phyloP scores from a whole-genome alignment of 1,284 basidiomycete genomes.

The Leccinum subspadiceum region DNA sequence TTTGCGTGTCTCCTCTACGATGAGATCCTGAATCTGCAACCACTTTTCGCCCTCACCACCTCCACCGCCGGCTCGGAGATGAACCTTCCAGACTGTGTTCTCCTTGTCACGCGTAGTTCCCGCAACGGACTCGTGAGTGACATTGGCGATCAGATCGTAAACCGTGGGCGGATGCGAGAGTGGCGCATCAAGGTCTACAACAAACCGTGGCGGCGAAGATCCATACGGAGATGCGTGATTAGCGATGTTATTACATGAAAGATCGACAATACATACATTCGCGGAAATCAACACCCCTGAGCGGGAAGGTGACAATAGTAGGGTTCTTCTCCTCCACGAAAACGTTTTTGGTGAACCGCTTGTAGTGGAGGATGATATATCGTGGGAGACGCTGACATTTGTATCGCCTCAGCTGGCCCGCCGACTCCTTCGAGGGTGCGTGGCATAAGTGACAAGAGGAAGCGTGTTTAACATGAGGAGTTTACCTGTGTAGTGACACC shows the following conservation, averaged over 20 bases:
- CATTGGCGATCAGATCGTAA: slow-evolving; percentile 95
- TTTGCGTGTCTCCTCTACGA: slow-evolving; percentile 92
- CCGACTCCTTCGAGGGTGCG: slow-evolving; percentile 62
- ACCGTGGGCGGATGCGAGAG: slow-evolving; percentile 55
- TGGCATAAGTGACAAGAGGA: slow-evolving; percentile 17
- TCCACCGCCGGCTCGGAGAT: slow-evolving; percentile 76
- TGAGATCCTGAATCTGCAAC: slow-evolving; percentile 96
- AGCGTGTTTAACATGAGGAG: slow-evolving; percentile 20
- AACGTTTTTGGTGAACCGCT: slow-evolving; percentile 96
- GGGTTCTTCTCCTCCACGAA: slow-evolving; percentile 99
- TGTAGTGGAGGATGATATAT: slow-evolving; percentile 94
- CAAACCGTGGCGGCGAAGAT: slow-evolving; percentile 14
- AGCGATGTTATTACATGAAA: slow-evolving; percentile 23
- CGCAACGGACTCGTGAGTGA: slow-evolving; percentile 92
- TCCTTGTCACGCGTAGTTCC: slow-evolving; percentile 90
- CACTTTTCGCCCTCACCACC: slow-evolving; percentile 88
- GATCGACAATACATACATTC: slow-evolving; percentile 67
- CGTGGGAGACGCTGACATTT: slow-evolving; percentile 87
- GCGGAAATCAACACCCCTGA: slow-evolving; percentile 86
- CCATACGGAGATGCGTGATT: slow-evolving; percentile 18
- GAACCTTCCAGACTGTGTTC: slow-evolving; percentile 89
- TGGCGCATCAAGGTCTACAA: slow-evolving; percentile 73
- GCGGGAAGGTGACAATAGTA: slow-evolving; percentile 96
- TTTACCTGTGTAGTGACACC: slow-evolving; percentile 82
- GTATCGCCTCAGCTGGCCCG: slow-evolving; percentile 84